Base-by-base conservation (phyloP, 345 rosid species). In the Linum usitatissimum region DNA sequence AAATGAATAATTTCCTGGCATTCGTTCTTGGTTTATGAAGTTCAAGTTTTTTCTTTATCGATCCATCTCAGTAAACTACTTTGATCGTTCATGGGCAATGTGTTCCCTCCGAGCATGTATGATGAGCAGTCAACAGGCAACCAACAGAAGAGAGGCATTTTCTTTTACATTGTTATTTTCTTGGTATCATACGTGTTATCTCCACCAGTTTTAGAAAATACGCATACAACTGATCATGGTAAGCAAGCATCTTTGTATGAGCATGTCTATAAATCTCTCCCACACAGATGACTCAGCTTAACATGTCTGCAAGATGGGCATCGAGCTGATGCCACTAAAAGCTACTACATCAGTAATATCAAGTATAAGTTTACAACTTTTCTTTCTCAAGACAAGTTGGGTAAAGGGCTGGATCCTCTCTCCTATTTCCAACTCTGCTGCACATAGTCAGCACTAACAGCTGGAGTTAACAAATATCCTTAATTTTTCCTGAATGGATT, bases 251-350 rank as follows among this genome's bases (percentile, higher is more conserved):
- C 38, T 34, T 34, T 5, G 38, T 23, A 34, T 34, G 38, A 34
- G 0, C 38, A 5, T 34, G 38, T 4, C 8, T 4, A 5, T 34
- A 34, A 34, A 23, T 23, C 28, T 23, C 28, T 4, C 57, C 65
- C 40, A 53, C 70, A 57, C 64, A 73, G 45, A 30, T 65, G n/a
- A 28, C 69, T 5, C 3, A 34, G 1, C 3, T 34, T 34, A 34
- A 34, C 38, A 34, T 34, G 38, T 62, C 64, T 66, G 64, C 60
- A 1, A 63, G 60, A 36, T 66, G 31, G 54, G 86, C 86, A 83
- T 75, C 73, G 60, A 76, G 76, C 63, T 57, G 81, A 78, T 80
- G 79, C 86, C 76, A 68, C 79, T 55, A 67, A 18, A 57, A 5
- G 28, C 28, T 30, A 57, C 60, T 13, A 10, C 19, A 15, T 30